phyloP scores from a whole-genome alignment of 352 stramenopile species.

The Lagenidium giganteum region DNA sequence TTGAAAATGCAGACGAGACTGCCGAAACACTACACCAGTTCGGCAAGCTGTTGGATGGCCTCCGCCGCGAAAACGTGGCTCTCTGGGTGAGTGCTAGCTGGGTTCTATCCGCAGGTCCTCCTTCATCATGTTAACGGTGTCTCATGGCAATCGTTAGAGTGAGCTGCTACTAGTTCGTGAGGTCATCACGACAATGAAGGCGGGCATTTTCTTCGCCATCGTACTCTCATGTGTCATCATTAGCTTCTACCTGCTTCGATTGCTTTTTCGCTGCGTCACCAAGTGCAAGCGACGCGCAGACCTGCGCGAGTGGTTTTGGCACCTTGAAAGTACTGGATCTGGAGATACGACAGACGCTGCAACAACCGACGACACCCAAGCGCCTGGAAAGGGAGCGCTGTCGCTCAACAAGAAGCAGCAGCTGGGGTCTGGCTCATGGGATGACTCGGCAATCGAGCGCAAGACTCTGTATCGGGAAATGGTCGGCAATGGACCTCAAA shows the following conservation, averaged over 20 bases:
- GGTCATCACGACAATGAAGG: conserved; percentile 87
- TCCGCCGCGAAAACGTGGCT: conserved; percentile 19
- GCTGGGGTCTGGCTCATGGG: conserved; percentile 74
- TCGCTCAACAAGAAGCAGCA: conserved; percentile 67
- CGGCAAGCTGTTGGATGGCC: conserved; percentile 11
- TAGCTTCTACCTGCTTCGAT: conserved; percentile 58
- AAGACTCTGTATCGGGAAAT: conserved; percentile 73
- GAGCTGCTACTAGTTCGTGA: conserved; percentile 75
- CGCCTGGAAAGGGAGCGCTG: too few relatives aligned
- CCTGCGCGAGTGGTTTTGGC: conserved; percentile 74
- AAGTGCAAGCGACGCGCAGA: conserved; percentile 70
- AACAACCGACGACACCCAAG: not conserved
- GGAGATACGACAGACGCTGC: conserved; percentile 5
- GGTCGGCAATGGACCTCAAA: conserved; percentile 24
- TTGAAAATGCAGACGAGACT: conserved; percentile 1
- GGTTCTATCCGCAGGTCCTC: not conserved
- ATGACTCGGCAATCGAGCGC: conserved; percentile 73
- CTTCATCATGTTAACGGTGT: not conserved
- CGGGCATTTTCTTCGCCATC: conserved; percentile 68
- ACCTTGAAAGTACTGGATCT: conserved; percentile 30
- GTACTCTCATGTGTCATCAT: conserved; percentile 69
- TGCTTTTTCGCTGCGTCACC: conserved; percentile 64
- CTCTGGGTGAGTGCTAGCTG: conserved; percentile 15
- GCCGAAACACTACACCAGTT: conserved; percentile 4
- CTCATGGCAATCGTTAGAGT: conserved; percentile 28